Evolutionary conservation across 805 yeast species (phyloP).

Genomic region (Wickerhamiella allomyrinae): DNA sequence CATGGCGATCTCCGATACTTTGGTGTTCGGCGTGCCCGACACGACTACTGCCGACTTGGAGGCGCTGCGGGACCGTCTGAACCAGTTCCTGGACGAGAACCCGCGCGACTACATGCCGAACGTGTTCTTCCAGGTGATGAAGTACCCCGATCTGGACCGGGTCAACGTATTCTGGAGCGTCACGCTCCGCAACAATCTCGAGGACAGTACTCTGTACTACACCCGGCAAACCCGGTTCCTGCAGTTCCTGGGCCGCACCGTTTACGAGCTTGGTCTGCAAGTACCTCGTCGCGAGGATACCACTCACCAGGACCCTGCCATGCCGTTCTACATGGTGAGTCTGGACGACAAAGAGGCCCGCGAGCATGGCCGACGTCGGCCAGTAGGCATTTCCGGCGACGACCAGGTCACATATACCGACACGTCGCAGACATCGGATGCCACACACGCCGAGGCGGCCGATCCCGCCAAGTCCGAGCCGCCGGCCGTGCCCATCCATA

Average conservation of each 20-base stretch:
- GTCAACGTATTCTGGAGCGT: slow-evolving; percentile 20
- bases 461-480: neutral
- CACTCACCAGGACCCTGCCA: slow-evolving; percentile 22
- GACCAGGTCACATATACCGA: neutral
- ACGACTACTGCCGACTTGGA: slow-evolving; percentile 25
- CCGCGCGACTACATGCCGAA: slow-evolving; percentile 26
- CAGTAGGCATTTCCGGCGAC: neutral
- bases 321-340: slow-evolving; percentile 21
- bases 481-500: neutral
- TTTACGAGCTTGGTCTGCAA: slow-evolving; percentile 24
- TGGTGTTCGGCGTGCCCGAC: slow-evolving; percentile 25
- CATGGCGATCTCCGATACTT: slow-evolving; percentile 15
- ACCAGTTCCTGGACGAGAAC: slow-evolving; percentile 22
- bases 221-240: slow-evolving; percentile 21
- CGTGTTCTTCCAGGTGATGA: slow-evolving; percentile 23
- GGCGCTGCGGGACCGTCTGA: slow-evolving; percentile 19
- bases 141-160: slow-evolving; percentile 24
- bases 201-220: slow-evolving; percentile 22
- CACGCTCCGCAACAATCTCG: slow-evolving; percentile 22
- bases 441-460: neutral
- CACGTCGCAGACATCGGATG: neutral
- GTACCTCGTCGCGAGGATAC: slow-evolving; percentile 24
- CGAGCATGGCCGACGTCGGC: neutral
- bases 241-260: slow-evolving; percentile 22
- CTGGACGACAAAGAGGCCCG: slow-evolving; percentile 1